Evolutionary conservation across 371 early-diverging fungal genomes (phyloP).

Genomic region (Circinella umbellata): DNA sequence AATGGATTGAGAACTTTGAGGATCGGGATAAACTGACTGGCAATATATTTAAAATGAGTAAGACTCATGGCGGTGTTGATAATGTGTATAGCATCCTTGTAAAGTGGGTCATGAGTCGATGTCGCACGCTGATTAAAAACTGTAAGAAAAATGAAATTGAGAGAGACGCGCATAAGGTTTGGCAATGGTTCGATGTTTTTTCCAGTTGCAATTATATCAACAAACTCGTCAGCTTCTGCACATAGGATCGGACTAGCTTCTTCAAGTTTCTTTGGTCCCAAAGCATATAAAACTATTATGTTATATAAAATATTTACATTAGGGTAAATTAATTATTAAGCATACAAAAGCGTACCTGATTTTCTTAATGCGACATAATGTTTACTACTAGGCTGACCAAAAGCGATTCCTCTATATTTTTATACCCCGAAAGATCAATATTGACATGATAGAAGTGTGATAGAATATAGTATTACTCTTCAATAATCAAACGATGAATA

Average conservation of each 20-base stretch:
- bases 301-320: background rate
- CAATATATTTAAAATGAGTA: background rate
- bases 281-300: background rate
- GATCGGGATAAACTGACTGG: conserved; percentile 2
- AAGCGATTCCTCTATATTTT: too few relatives aligned
- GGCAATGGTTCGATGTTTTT: background rate
- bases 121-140: background rate
- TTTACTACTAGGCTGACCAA: too few relatives aligned
- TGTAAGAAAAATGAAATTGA: background rate
- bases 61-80: background rate
- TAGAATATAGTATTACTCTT: background rate
- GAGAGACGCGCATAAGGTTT: background rate
- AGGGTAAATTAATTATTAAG: background rate
- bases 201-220: background rate
- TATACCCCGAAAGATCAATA: background rate
- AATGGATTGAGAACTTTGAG: background rate
- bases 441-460: too few relatives aligned
- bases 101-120: conserved; percentile 1
- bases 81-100: background rate
- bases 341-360: background rate
- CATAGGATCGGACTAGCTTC: background rate
- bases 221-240: background rate
- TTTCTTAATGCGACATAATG: background rate
- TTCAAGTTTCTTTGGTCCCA: background rate
- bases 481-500: background rate